Evolutionary conservation across 352 stramenopile species (phyloP).

Genomic region (Hyphochytrium catenoides): DNA sequence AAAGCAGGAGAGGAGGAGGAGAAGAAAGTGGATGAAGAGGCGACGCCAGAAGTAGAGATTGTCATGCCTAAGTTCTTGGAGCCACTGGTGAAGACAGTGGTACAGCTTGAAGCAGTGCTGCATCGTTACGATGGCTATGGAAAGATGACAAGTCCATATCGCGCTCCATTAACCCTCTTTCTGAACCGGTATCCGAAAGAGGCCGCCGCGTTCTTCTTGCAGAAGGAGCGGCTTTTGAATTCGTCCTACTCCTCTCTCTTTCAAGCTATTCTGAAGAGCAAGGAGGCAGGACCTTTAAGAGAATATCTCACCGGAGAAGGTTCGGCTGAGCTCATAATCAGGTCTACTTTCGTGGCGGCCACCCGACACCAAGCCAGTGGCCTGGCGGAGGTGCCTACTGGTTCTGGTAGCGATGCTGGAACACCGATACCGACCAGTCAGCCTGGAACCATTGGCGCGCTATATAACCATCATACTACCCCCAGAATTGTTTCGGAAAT

Average conservation of each 20-base stretch:
- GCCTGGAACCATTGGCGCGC: no score
- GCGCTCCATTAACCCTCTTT: conserved; percentile 68
- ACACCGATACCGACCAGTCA: no score
- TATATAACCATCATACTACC: no score
- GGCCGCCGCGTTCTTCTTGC: conserved; percentile 60
- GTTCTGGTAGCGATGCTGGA: no score
- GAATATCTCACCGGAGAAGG: conserved; percentile 59
- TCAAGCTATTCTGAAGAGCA: conserved; percentile 70
- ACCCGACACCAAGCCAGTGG: conserved; percentile 21
- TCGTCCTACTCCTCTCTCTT: conserved; percentile 78
- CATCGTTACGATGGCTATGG: conserved; percentile 65
- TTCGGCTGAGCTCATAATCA: conserved; percentile 66
- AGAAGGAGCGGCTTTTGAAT: conserved; percentile 45
- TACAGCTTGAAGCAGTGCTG: conserved; percentile 77
- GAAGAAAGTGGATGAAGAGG: no score
- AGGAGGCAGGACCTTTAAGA: conserved; percentile 58
- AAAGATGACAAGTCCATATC: conserved; percentile 71
- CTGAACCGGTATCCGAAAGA: conserved; percentile 71
- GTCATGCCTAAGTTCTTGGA: conserved; percentile 77
- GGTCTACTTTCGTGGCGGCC: conserved; percentile 65
- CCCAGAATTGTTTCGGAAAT: no score
- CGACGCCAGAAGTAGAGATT: no score
- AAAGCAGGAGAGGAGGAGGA: no score
- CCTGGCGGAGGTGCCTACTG: no score
- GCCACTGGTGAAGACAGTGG: conserved; percentile 75